These are phyloP conservation scores for Cryphonectria japonica DNA, from an alignment of 2,329 filamentous ascomycete species.

Conservation along the genomic window DNA sequence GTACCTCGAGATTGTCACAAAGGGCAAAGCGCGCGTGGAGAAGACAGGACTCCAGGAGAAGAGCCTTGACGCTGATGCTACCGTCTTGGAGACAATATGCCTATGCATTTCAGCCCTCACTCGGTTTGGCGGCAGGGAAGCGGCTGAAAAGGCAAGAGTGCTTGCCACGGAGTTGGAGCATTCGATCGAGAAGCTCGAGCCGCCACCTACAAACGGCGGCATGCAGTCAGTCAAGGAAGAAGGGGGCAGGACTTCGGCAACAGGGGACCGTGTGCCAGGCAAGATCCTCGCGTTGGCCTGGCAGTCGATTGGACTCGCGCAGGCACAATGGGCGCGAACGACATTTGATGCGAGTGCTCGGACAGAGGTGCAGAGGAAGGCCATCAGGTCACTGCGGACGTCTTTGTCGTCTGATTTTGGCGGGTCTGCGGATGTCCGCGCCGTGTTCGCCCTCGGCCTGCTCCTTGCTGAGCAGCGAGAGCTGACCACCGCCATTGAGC, in stretches of 20 bases:
- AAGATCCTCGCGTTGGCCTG: slow-evolving; percentile 71
- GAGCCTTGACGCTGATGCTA: slow-evolving; percentile 77
- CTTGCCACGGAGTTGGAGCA: slow-evolving; percentile 73
- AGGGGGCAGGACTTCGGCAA: slow-evolving; percentile 26
- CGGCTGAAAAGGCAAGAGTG: slow-evolving; percentile 77
- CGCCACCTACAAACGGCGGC: slow-evolving; percentile 35
- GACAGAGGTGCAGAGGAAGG: slow-evolving; percentile 74
- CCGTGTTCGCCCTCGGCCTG: slow-evolving; percentile 79
- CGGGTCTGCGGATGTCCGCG: slow-evolving; percentile 70
- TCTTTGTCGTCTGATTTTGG: slow-evolving; percentile 71
- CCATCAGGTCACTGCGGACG: slow-evolving; percentile 74
- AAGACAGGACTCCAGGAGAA: slow-evolving; percentile 74
- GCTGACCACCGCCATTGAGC: slow-evolving; percentile 77
- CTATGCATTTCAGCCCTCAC: slow-evolving; percentile 82
- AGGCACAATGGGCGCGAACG: slow-evolving; percentile 83
- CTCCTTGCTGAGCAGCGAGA: slow-evolving; percentile 88
- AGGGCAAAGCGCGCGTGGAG: slow-evolving; percentile 80
- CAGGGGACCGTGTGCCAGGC: slow-evolving; percentile 53
- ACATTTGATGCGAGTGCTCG: slow-evolving; percentile 77
- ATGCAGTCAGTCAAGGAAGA: slow-evolving; percentile 31
- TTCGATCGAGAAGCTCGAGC: slow-evolving; percentile 68
- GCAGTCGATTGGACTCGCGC: slow-evolving; percentile 82
- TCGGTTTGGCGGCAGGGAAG: slow-evolving; percentile 74
- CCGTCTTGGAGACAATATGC: slow-evolving; percentile 75
- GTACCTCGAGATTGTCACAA: slow-evolving; percentile 85